These are phyloP conservation scores for Ceriops zippeliana DNA, from an alignment of 345 rosid species.

Conservation along the genomic window DNA sequence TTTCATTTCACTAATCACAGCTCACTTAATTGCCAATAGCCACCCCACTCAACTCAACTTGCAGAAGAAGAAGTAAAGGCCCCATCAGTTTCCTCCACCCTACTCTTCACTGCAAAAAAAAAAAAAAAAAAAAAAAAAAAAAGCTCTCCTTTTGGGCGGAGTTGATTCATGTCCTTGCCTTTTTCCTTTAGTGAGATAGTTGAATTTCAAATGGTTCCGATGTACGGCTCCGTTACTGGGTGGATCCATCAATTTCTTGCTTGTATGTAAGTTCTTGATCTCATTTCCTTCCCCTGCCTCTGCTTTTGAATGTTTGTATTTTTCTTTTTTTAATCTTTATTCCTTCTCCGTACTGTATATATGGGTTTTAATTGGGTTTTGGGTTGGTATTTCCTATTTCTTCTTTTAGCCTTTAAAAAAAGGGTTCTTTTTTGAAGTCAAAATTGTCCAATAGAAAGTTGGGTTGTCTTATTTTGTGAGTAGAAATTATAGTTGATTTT, in stretches of 20 bases:
- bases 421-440: neutral
- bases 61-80: too few relatives aligned
- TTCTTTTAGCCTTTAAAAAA: neutral
- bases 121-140: neutral
- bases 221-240: conserved; percentile 28
- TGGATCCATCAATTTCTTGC: conserved; percentile 55
- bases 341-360: neutral
- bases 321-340: neutral
- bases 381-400: neutral
- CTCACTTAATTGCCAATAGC: too few relatives aligned
- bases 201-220: conserved; percentile 31
- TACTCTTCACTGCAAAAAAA: neutral
- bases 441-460: neutral
- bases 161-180: too few relatives aligned
- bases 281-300: neutral
- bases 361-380: neutral
- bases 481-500: too few relatives aligned
- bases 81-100: too few relatives aligned
- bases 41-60: too few relatives aligned
- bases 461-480: too few relatives aligned
- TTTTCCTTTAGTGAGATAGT: neutral
- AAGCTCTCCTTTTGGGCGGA: neutral
- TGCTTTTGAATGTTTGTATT: neutral
- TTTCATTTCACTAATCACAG: too few relatives aligned
- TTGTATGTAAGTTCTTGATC: conserved; percentile 41